Evolutionary conservation across 805 yeast genomes (phyloP), one percentile per base, ranked within the genome.

Genomic region (Barnettozyma sucrosica): DNA sequence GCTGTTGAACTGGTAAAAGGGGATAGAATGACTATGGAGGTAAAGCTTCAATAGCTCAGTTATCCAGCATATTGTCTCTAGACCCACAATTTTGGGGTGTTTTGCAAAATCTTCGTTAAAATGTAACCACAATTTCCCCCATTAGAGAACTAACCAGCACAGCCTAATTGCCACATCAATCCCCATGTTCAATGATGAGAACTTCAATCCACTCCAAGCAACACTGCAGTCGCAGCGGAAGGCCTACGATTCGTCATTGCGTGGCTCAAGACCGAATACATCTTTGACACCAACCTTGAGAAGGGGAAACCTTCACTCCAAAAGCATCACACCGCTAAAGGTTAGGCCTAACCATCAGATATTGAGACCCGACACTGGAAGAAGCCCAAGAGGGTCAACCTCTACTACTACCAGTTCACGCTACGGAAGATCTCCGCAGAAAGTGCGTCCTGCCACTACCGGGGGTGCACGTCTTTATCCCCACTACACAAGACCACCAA

Each of bases 201-300:
- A 47, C 28, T 20, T 3, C 19, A 25, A 43, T 34, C 50, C 50
- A 13, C 43, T 43, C 32, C 25, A 7, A 20, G 32, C 24, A 21
- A 23, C 28, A 3, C 9, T 9, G 4, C 32, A 10, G 23, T 19
- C 16, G 9, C 26, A n/a, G 18, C 38, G n/a, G n/a, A 28, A 7
- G 11, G 6, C n/a, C 16, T 28, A 28, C 36, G 30, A 30, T 21
- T 19, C 18, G 3, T 14, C 44, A 3, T 10, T 41, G 14, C 37
- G 37, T 34, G 30, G 33, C 30, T 38, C 43, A 19, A 37, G 44
- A 16, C 45, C 43, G 16, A 45, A n/a, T 21, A 42, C 36, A 4
- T 44, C 49, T 13, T 36, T 47, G 46, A 26, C 38, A 5, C 46
- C 50, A 33, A 47, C 50, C 9, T 34, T 47, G 36, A 47, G 50